Percentiles rank a stretch among this genome's conserved stretches.
Evolutionary conservation across 176 grass and related monocot species (phyloP).

Genomic region (Bothriochloa decipiens): DNA sequence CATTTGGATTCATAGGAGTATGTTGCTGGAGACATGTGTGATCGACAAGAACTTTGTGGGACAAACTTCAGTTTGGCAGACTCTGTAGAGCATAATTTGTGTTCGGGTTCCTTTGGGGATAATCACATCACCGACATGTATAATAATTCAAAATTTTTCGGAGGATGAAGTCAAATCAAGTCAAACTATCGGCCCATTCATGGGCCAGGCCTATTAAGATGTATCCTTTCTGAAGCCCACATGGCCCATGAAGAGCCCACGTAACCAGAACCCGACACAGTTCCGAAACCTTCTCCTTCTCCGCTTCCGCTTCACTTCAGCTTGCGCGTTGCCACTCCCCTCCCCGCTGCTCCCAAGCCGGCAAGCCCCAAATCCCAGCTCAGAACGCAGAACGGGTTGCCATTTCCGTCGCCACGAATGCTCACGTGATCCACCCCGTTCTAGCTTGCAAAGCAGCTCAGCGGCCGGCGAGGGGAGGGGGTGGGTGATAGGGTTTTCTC

Average conservation of each 20-base stretch:
- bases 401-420: slow-evolving; percentile 8
- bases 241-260: neutral
- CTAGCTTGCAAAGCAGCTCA: neutral
- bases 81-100: neutral
- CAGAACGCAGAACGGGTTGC: neutral
- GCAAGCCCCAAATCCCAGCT: neutral
- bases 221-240: neutral
- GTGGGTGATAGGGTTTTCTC: slow-evolving; percentile 42
- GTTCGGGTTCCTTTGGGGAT: neutral
- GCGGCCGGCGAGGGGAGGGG: neutral
- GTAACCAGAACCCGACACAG: neutral
- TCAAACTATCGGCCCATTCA: too few relatives aligned
- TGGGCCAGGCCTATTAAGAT: neutral
- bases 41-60: neutral
- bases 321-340: neutral
- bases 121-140: neutral
- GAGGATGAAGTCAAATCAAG: too few relatives aligned
- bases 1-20: neutral
- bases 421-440: neutral
- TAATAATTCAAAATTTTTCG: neutral
- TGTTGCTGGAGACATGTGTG: neutral
- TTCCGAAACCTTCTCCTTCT: neutral
- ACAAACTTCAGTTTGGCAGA: neutral
- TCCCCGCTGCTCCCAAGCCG: neutral
- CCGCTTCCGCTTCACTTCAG: neutral